Base-by-base conservation (phyloP, 495 filamentous ascomycete species). In the Aspergillus wentii region DNA sequence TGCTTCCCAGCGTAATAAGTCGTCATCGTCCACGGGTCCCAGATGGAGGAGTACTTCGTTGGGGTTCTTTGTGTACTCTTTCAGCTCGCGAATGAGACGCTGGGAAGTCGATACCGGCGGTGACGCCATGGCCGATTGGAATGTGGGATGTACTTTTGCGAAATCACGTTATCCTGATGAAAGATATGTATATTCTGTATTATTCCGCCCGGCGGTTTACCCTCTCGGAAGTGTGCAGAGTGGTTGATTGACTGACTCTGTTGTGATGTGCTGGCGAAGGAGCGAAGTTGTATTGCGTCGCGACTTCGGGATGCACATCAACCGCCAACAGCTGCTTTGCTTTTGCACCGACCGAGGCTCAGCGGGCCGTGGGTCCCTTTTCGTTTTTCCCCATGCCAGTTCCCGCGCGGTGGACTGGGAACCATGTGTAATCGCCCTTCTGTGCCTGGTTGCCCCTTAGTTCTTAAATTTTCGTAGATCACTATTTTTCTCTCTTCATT, bases 1-100 rank as follows among this genome's bases (percentile, higher is more conserved):
- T 1, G 87, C 85, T 53, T 83, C 78, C 83, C 88, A 92, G 40
- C 70, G 67, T 18, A 88, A 59, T 21, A 95, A 56, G 51, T 91
- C 75, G 22, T 80, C 76, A 40, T 89, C 84, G 43, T 61, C 63
- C 30, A 81, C 62, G 9, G 85, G 86, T 4, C 79, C 77, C 3
- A 94, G 79, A 33, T 80, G 71, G 5, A 72, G 46, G 17, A 82
- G 65, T 17, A 66, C 66, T 21, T 73, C 70, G 35, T 76, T 78
- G 13, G 74, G 79, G 29, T 71, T 63, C 33, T 64, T 59, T 15
- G 69, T 51, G 65, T 78, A 78, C 16, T 71, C 67, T 41, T 78
- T 71, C 39, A 87, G 69, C 57, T 87, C 83, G 49, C 72, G 70
- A 50, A 83, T 68, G 41, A 87, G 73, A 10, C 82, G 72, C 52